phyloP scores from a whole-genome alignment of 2,329 filamentous ascomycete genomes.

The Madurella mycetomatis region DNA sequence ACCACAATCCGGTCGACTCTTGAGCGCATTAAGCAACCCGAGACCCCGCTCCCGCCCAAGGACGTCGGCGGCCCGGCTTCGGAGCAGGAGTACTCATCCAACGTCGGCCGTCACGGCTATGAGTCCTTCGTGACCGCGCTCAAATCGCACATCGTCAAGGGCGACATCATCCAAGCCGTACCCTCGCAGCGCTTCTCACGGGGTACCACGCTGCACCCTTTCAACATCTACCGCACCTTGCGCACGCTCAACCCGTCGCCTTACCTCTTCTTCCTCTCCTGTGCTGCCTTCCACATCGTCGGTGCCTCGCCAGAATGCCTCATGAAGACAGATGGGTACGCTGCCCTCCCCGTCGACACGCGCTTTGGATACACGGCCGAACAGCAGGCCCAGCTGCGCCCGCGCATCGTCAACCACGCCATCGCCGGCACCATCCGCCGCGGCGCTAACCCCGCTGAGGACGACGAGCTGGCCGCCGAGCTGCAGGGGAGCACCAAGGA shows the following conservation, averaged over 20 bases:
- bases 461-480: slow-evolving; percentile 72
- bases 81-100: slow-evolving; percentile 69
- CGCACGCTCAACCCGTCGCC: slow-evolving; percentile 97
- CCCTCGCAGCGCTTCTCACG: slow-evolving; percentile 90
- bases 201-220: slow-evolving; percentile 86
- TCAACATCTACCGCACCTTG: slow-evolving; percentile 95
- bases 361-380: slow-evolving; percentile 21
- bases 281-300: slow-evolving; percentile 87
- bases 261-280: slow-evolving; percentile 95
- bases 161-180: slow-evolving; percentile 97
- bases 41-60: slow-evolving; percentile 74
- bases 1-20: slow-evolving; percentile 63
- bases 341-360: slow-evolving; percentile 22
- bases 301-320: slow-evolving; percentile 92
- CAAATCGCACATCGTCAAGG: slow-evolving; percentile 84
- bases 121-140: slow-evolving; percentile 80
- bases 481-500: slow-evolving; percentile 82
- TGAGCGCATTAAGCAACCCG: slow-evolving; percentile 65
- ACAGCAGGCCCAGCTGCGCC: slow-evolving; percentile 19
- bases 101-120: slow-evolving; percentile 85
- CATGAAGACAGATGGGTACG: slow-evolving; percentile 79
- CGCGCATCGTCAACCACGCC: slow-evolving; percentile 85
- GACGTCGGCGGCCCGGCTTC: slow-evolving; percentile 66
- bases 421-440: slow-evolving; percentile 94
- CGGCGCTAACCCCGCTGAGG: slow-evolving; percentile 74